A percentile compares a stretch with the other conserved stretches of the same genome.
These are phyloP conservation scores for Trapa incisa DNA, from an alignment of 345 rosid species.

Conservation along the genomic window DNA sequence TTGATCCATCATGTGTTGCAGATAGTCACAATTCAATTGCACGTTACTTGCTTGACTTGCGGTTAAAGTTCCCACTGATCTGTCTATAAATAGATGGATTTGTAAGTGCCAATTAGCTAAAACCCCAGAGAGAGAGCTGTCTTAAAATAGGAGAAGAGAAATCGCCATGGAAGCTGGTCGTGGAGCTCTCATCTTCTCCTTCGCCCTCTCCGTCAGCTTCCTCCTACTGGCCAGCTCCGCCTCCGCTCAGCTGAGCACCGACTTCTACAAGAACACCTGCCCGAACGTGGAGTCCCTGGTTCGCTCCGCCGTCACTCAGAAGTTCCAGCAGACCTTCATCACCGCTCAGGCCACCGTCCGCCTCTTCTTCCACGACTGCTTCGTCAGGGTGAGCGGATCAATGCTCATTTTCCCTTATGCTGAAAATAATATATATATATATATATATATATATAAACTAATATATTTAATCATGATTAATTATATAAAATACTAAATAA, in stretches of 20 bases:
- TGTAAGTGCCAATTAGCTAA: not conserved
- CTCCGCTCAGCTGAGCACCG: slow-evolving; percentile 26
- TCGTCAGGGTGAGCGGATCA: slow-evolving; percentile 32
- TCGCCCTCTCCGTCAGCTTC: slow-evolving; percentile 1
- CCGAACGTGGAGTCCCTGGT: slow-evolving; percentile 50
- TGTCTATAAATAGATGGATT: slow-evolving; percentile 3
- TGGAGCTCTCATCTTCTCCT: slow-evolving; percentile 2
- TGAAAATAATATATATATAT: no score
- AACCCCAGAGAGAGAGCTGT: not conserved
- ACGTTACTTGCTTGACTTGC: no score
- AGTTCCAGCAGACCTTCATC: slow-evolving; percentile 49
- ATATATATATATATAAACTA: no score
- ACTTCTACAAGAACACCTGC: slow-evolving; percentile 34
- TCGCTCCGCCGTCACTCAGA: slow-evolving; percentile 34
- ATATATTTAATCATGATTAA: no score
- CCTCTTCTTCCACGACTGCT: slow-evolving; percentile 57
- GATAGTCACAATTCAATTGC: no score
- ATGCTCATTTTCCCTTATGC: no score
- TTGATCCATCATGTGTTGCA: no score
- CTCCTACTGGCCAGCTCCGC: slow-evolving; percentile 13
- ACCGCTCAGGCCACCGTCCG: slow-evolving; percentile 51
- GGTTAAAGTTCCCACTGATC: not conserved
- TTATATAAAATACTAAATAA: no score
- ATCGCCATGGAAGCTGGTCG: slow-evolving; percentile 2
- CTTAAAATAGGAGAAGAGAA: not conserved